These are phyloP conservation scores for Blepharisma stoltei DNA, from an alignment of 73 alveolate genomes.

Conservation along the genomic window DNA sequence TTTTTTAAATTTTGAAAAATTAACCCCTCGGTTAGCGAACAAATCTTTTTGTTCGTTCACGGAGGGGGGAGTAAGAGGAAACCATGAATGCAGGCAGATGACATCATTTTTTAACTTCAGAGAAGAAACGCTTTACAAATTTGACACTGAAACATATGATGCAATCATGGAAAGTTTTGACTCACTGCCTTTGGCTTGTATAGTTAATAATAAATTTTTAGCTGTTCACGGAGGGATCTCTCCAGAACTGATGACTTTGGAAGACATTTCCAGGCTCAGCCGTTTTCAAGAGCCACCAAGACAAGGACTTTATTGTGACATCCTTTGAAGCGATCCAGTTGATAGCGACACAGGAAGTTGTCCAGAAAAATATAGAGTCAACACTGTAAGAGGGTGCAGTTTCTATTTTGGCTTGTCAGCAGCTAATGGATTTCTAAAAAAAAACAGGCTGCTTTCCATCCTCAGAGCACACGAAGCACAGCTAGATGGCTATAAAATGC, in stretches of 20 bases:
- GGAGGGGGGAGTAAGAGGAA: no score
- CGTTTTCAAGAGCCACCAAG: slow-evolving; percentile 71
- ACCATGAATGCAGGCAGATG: slow-evolving; percentile 53
- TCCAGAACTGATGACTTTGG: slow-evolving; percentile 59
- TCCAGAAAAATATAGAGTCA: slow-evolving; percentile 47
- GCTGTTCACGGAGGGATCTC: slow-evolving; percentile 86
- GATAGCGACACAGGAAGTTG: slow-evolving; percentile 63
- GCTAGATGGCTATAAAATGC: slow-evolving; percentile 84
- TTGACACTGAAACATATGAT: slow-evolving; percentile 67
- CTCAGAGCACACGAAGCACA: slow-evolving; percentile 84
- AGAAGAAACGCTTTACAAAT: slow-evolving; percentile 59
- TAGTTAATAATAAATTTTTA: slow-evolving; percentile 62
- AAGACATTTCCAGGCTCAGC: slow-evolving; percentile 51
- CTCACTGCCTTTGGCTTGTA: slow-evolving; percentile 60
- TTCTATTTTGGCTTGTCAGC: slow-evolving; percentile 78
- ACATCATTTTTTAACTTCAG: slow-evolving; percentile 51
- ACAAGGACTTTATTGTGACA: slow-evolving; percentile 71
- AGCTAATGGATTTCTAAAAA: slow-evolving; percentile 61
- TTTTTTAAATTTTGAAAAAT: no score
- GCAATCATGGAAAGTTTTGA: slow-evolving; percentile 73
- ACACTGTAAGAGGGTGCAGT: slow-evolving; percentile 85
- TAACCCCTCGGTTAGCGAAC: no score
- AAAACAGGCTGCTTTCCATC: slow-evolving; percentile 63
- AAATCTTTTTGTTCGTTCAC: no score
- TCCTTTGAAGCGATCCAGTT: slow-evolving; percentile 81